Percentiles rank a stretch among this genome's conserved stretches.
Conservation (phyloP, 2,329 filamentous ascomycete species). For the Penicillium olsonii region DNA sequence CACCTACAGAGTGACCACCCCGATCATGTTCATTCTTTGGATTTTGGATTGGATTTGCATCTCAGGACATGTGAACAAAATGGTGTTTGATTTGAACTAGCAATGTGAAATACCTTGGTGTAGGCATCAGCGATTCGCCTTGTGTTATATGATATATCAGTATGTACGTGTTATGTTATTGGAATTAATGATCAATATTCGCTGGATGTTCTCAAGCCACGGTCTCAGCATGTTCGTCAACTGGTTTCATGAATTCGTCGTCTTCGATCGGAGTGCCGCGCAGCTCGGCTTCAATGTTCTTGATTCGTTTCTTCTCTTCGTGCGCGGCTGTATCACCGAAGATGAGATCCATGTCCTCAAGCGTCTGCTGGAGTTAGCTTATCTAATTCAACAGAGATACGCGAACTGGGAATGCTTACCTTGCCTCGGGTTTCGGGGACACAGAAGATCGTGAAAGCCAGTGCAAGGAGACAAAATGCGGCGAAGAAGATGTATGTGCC, state of each 20-base stretch:
- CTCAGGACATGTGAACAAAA: slow-evolving; percentile 2
- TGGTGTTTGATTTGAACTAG: background rate
- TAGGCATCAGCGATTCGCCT: slow-evolving; percentile 1
- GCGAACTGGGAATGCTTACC: slow-evolving; percentile 24
- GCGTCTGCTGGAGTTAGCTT: slow-evolving; percentile 34
- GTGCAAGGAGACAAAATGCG: slow-evolving; percentile 38
- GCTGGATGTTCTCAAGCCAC: slow-evolving; percentile 1
- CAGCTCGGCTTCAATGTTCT: slow-evolving; percentile 41
- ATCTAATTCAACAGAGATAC: too few species aligned
- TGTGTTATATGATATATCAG: background rate
- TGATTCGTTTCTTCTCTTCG: slow-evolving; percentile 41
- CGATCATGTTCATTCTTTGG: background rate
- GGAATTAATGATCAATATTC: background rate
- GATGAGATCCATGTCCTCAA: slow-evolving; percentile 59
- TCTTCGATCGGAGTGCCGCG: slow-evolving; percentile 27
- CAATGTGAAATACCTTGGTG: background rate
- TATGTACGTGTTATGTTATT: background rate
- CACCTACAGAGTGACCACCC: slow-evolving; percentile 23
- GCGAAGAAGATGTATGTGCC: slow-evolving; percentile 45
- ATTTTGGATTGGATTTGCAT: slow-evolving; percentile 4
- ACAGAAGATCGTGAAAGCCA: slow-evolving; percentile 37
- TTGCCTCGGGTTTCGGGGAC: slow-evolving; percentile 41
- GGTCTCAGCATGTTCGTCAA: slow-evolving; percentile 24
- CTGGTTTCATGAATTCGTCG: slow-evolving; percentile 24
- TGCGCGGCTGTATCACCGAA: slow-evolving; percentile 43